phyloP scores from a whole-genome alignment of 108 stramenopile species.

The Fragilariopsis cylindrus region DNA sequence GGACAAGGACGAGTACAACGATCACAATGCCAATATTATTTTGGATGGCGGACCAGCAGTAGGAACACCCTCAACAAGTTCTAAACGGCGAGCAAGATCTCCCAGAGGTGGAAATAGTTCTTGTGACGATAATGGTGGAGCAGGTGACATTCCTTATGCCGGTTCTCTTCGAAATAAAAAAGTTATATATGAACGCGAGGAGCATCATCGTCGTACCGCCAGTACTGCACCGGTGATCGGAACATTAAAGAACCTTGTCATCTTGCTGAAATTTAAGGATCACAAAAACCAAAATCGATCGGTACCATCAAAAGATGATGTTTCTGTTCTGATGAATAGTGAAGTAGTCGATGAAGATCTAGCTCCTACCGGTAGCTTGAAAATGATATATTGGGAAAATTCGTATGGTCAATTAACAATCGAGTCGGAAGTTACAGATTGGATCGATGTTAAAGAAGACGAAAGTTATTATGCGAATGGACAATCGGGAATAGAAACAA shows the following conservation, averaged over 20 bases:
- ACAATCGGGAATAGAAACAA: constrained; percentile 13
- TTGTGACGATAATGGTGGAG: not conserved
- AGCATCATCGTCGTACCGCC: constrained; percentile 2
- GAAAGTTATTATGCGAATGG: constrained; percentile 37
- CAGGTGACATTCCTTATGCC: not conserved
- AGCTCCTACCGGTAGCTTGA: constrained; percentile 36
- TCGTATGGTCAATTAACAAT: constrained; percentile 38
- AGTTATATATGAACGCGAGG: not conserved
- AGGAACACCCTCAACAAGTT: not conserved
- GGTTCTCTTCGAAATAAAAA: not conserved
- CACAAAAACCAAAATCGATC: constrained; percentile 22
- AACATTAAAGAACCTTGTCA: constrained; percentile 33
- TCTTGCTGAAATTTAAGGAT: constrained; percentile 36
- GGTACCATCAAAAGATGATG: constrained; percentile 27
- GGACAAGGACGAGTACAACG: not conserved
- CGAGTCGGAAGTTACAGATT: constrained; percentile 31
- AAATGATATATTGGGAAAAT: constrained; percentile 28
- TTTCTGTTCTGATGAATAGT: constrained; percentile 35
- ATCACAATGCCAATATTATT: not conserved
- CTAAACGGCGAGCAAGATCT: not conserved
- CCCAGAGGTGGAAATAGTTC: not conserved
- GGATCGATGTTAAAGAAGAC: constrained; percentile 17
- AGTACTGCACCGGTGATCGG: constrained; percentile 14
- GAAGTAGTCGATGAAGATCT: constrained; percentile 15
- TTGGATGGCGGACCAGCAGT: not conserved